These are phyloP conservation scores for Pleurotus salmoneostramineus DNA, from an alignment of 768 basidiomycete genomes.

Conservation along the genomic window DNA sequence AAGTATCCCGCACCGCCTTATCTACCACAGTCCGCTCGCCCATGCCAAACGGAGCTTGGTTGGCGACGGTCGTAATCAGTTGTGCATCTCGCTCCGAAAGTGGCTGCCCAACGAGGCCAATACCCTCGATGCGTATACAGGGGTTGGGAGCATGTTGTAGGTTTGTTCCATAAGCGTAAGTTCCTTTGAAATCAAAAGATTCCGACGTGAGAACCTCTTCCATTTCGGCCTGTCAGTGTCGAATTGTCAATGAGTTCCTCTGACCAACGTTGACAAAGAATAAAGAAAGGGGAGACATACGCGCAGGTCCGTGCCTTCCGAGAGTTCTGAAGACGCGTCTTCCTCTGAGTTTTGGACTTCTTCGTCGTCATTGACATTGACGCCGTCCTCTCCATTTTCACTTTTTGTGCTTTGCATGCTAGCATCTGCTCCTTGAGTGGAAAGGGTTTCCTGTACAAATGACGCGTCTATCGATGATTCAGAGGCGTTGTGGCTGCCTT, in stretches of 20 bases:
- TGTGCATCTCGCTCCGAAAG: conserved; percentile 34
- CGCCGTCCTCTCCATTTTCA: background rate
- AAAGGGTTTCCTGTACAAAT: background rate
- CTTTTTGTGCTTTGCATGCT: background rate
- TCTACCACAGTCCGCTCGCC: conserved; percentile 39
- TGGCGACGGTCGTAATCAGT: conserved; percentile 26
- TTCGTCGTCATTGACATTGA: background rate
- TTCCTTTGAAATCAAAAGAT: conserved; percentile 27
- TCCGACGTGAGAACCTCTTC: conserved; percentile 20
- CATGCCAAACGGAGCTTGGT: conserved; percentile 42
- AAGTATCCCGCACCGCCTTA: conserved; percentile 42
- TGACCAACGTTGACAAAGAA: background rate
- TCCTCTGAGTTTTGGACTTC: background rate
- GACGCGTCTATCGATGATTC: too few species aligned
- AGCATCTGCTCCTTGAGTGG: background rate
- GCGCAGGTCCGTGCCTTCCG: background rate
- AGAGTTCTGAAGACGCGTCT: background rate
- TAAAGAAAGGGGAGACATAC: background rate
- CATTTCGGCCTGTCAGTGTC: conserved; percentile 23
- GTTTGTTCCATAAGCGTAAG: conserved; percentile 22
- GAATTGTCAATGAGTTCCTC: background rate
- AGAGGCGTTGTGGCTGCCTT: too few species aligned
- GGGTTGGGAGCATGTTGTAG: conserved; percentile 36
- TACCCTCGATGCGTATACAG: conserved; percentile 29
- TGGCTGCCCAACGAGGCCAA: conserved; percentile 40